Percentiles rank a stretch among this genome's conserved stretches.
Evolutionary conservation across 2,329 filamentous ascomycete species (phyloP).

Genomic region (Ophiocordyceps camponoti-saundersi): DNA sequence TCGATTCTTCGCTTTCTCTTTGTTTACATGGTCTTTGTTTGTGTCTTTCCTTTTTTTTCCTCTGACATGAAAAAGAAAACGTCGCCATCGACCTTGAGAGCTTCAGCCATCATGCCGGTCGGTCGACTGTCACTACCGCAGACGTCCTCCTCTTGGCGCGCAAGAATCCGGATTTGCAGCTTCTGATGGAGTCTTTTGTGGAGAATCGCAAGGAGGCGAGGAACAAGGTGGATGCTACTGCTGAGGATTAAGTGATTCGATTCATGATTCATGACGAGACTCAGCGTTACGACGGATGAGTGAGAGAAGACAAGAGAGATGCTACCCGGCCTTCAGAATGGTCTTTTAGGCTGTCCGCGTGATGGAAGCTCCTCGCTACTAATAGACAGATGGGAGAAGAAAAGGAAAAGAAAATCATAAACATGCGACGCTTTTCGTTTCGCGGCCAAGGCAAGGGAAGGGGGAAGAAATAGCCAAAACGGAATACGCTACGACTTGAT

Average conservation of each 20-base stretch:
- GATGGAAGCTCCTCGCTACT: too few species aligned
- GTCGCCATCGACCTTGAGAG: constrained; percentile 39
- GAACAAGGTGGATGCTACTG: not conserved
- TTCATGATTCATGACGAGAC: not conserved
- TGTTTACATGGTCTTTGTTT: not conserved
- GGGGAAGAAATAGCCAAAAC: too few species aligned
- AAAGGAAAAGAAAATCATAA: too few species aligned
- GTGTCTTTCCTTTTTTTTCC: not conserved
- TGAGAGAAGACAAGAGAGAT: too few species aligned
- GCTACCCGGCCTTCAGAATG: too few species aligned
- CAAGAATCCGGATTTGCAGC: constrained; percentile 71
- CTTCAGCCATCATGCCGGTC: constrained; percentile 57
- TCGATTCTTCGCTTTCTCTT: constrained; percentile 14
- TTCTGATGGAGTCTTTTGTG: constrained; percentile 53
- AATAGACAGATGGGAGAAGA: too few species aligned
- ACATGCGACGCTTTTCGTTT: not conserved
- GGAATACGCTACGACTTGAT: constrained; percentile 11
- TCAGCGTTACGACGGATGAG: too few species aligned
- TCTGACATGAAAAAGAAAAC: constrained; percentile 20
- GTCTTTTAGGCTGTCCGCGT: too few species aligned
- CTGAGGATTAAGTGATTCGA: not conserved
- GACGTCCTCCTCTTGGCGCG: constrained; percentile 79
- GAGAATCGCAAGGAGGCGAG: constrained; percentile 31
- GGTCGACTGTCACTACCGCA: constrained; percentile 63
- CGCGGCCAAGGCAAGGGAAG: too few species aligned